phyloP scores from a whole-genome alignment of 2,329 filamentous ascomycete genomes.

The Cercospora sp. region DNA sequence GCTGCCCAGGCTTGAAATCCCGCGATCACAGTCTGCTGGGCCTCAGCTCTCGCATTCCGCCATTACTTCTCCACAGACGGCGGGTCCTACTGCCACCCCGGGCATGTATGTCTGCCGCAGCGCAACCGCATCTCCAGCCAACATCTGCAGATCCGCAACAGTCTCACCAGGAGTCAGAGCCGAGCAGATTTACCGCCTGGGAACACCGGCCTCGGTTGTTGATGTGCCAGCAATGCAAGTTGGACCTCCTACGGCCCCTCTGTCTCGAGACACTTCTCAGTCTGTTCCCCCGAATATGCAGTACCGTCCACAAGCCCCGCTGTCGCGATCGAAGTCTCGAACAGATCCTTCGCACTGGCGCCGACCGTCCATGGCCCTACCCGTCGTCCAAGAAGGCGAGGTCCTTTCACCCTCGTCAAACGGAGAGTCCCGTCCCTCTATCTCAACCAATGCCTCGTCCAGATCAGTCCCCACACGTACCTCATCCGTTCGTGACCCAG shows the following conservation, averaged over 20 bases:
- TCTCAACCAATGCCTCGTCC: constrained; percentile 32
- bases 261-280: constrained; percentile 78
- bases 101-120: constrained; percentile 50
- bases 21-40: constrained; percentile 43
- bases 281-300: constrained; percentile 94
- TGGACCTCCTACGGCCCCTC: constrained; percentile 54
- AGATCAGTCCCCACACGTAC: constrained; percentile 19
- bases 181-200: constrained; percentile 65
- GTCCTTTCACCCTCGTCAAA: constrained; percentile 31
- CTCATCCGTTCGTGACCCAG: constrained; percentile 31
- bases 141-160: constrained; percentile 72
- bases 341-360: constrained; percentile 49
- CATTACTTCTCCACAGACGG: constrained; percentile 34
- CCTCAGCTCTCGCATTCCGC: constrained; percentile 37
- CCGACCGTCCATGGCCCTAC: constrained; percentile 69
- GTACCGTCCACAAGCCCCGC: constrained; percentile 56
- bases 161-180: constrained; percentile 67
- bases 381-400: constrained; percentile 64
- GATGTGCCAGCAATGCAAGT: constrained; percentile 70
- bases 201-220: constrained; percentile 87
- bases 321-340: constrained; percentile 41
- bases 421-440: constrained; percentile 45
- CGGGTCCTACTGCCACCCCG: neutral
- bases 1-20: constrained; percentile 60
- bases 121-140: constrained; percentile 51